Conservation (phyloP, 1,284 basidiomycete genomes). For the Heterobasidion parviporum region DNA sequence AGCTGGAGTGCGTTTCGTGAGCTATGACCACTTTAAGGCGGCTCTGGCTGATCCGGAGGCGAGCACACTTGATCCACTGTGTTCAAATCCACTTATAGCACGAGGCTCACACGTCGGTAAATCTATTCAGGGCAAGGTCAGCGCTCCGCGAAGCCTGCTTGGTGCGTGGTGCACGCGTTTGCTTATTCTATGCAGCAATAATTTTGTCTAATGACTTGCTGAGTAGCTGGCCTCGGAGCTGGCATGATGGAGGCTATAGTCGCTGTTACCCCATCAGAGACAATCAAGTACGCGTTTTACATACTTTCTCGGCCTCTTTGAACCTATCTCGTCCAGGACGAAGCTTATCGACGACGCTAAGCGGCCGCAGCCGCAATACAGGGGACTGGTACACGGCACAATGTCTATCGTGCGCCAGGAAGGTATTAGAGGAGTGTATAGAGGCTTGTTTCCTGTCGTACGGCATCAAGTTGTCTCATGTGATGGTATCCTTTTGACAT, state of each 20-base stretch:
- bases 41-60: conserved; percentile 80
- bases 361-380: conserved; percentile 75
- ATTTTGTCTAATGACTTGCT: conserved; percentile 5
- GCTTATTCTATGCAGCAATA: background rate
- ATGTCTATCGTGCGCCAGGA: conserved; percentile 77
- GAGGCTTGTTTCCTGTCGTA: conserved; percentile 91
- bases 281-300: conserved; percentile 75
- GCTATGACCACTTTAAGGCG: conserved; percentile 91
- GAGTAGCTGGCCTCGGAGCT: conserved; percentile 82
- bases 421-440: conserved; percentile 78
- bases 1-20: conserved; percentile 92
- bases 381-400: conserved; percentile 86
- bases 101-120: background rate
- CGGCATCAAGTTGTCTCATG: conserved; percentile 20
- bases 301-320: background rate
- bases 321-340: conserved; percentile 51
- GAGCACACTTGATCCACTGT: conserved; percentile 12
- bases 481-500: background rate
- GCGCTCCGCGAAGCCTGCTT: conserved; percentile 74
- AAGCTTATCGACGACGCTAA: conserved; percentile 96
- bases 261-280: conserved; percentile 96
- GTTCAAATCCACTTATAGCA: background rate
- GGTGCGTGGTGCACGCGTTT: conserved; percentile 35
- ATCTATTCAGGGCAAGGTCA: conserved; percentile 73
- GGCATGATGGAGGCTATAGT: conserved; percentile 93